Evolutionary conservation across 371 early-diverging fungal genomes (phyloP), one percentile per base, ranked within the genome.

Genomic region (Parasitella parasitica): DNA sequence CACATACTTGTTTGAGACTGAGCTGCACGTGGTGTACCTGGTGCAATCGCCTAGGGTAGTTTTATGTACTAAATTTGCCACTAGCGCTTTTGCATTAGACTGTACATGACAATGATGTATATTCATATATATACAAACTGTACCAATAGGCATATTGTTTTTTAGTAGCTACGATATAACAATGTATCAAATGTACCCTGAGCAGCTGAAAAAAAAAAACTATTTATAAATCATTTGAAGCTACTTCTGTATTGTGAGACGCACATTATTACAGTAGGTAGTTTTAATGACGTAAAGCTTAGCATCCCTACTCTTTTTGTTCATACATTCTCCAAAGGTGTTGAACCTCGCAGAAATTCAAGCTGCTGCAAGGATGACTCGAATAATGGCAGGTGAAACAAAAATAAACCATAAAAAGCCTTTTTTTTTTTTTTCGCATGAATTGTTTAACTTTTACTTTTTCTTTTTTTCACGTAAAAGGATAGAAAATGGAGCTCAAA

Each of bases 401-500:
- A 46, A 3, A 24, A 46, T 24, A 46, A 46, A 46, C 24, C 46
- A 46, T 13, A 24, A 12, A 6, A 24, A 12, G 22, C 13, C 24
- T 46, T 12, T 32, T 46, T 11, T 24, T 12, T 12, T 32, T 32
- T 30, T 32, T 32, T 32, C 32, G 32, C 32, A 32, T 32, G 11
- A 32, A 32, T n/a, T n/a, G n/a, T n/a, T n/a, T n/a, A n/a, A n/a
- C 28, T 41, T 6, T 56, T 43, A 22, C 30, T 18, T 11, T 20
- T 48, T 41, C 12, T 48, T 12, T 24, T 2, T 27, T 24, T 8
- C 28, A 26, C 30, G 8, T 8, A 32, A 1, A 8, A 32, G n/a
- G 5, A 39, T 26, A 12, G 15, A 56, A 18, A n/a, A 81, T 81
- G 82, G 79, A 81, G 51, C 59, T 81, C 13, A 63, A 75, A 66